Base-by-base conservation (phyloP, 495 filamentous ascomycete genomes). In the Immersiella caudata region DNA sequence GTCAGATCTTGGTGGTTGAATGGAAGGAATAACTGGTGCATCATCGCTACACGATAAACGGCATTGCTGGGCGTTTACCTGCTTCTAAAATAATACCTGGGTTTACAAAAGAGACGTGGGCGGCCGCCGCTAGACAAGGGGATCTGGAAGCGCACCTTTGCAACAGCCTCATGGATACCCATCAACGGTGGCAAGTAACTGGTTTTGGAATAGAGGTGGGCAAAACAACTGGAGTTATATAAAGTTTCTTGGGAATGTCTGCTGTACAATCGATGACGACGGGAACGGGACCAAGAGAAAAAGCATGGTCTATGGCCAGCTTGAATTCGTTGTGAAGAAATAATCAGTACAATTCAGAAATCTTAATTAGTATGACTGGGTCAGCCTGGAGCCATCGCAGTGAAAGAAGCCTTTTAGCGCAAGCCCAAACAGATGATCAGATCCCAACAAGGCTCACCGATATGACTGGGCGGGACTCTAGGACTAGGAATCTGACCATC, bases 41-140 rank as follows among this genome's bases (percentile, higher is more conserved):
- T 29, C 12, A 20, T 4, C 6, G 8, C 16, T 59, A 59, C 26
- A 27, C 25, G 8, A 59, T 58, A 59, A 20, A 29, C 20, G 7
- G 55, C 54, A 51, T 59, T 59, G 55, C 24, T n/a, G 55, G 64
- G 54, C 64, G 64, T 66, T 66, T 59, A 33, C 21, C 26, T 65
- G 29, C 6, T 24, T 9, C 57, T 35, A 18, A 6, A 33, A 33
- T 20, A 22, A 14, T 55, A n/a, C 6, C 22, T 55, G 40, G 40
- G 40, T 6, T 12, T 14, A 46, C 11, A 46, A 46, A 46, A 18
- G 16, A 46, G 40, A 18, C 40, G 40, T 46, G 40, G 40, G 11
- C 11, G 9, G 40, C 40, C 40, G 16, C 40, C 9, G 40, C 40
- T 12, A 18, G 40, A 14, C 9, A 14, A 6, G 40, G 40, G 11